A percentile compares a stretch with the other conserved stretches of the same genome.
phyloP scores from a whole-genome alignment of 345 rosid genomes.

The Camelina neglecta region DNA sequence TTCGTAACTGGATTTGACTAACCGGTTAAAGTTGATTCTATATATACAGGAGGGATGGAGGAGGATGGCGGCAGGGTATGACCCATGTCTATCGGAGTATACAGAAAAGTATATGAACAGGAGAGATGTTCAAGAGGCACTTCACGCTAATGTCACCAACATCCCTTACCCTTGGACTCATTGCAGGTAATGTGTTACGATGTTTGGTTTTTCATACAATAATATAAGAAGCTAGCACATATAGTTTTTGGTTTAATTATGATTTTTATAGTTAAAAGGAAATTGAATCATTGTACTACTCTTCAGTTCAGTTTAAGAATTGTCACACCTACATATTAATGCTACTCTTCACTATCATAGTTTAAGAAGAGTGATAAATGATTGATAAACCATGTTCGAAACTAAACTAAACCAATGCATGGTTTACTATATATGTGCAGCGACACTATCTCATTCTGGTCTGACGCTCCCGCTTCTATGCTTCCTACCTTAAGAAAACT shows the following conservation, averaged over 20 bases:
- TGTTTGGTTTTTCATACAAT: not conserved
- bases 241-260: not conserved
- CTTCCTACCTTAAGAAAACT: slow-evolving; percentile 76
- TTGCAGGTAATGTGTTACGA: slow-evolving; percentile 60
- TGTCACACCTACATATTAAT: not conserved
- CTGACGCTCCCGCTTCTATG: slow-evolving; percentile 65
- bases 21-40: slow-evolving; percentile 1
- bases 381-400: not conserved
- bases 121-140: slow-evolving; percentile 75
- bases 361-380: not conserved
- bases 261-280: not conserved
- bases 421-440: slow-evolving; percentile 44
- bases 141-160: slow-evolving; percentile 72
- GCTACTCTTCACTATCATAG: not conserved
- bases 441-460: slow-evolving; percentile 52
- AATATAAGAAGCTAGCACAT: not conserved
- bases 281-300: not conserved
- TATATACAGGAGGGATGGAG: slow-evolving; percentile 57
- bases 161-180: slow-evolving; percentile 75
- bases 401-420: slow-evolving; percentile 10
- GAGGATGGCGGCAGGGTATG: slow-evolving; percentile 66
- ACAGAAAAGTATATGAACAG: slow-evolving; percentile 64
- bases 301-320: not conserved
- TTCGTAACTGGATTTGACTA: not conserved
- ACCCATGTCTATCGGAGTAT: slow-evolving; percentile 66